Evolutionary conservation across 2,329 filamentous ascomycete genomes (phyloP), one percentile per base, ranked within the genome.

Genomic region (Pseudofabraea citricarpa): DNA sequence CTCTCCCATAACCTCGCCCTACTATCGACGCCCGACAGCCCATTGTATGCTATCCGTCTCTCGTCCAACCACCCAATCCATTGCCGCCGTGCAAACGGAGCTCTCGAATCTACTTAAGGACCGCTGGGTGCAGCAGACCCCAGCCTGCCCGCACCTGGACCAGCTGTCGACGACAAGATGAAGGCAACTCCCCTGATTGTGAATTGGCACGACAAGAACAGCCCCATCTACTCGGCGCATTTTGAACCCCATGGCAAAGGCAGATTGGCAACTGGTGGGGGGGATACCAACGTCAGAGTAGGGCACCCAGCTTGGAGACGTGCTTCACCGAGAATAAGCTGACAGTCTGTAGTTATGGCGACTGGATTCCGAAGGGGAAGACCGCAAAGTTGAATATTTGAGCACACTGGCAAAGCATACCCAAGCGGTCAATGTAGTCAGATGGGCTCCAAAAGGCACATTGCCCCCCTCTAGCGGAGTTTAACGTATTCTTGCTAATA

Each of bases 201-300:
- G 70, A 89, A 94, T 74, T 98, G 93, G 93, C 94, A 98, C 69
- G 88, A 96, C 67, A 88, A 95, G 63, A 95, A 94, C 70, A 83
- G 88, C 58, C 93, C 93, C 46, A 90, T 98, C 64, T 98, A 97
- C 71, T 96, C 91, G 33, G 89, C 90, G 56, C 91, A 97, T 66
- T 98, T 97, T 64, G 91, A 98, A 64, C 88, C 88, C 37, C 78
- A 88, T 61, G 90, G 89, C 52, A 96, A 93, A 66, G 90, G 90
- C 42, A 83, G 93, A 59, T 72, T 98, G 51, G 93, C 93, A 46
- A 98, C 93, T 8, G 91, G 85, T 50, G 93, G 91, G 59, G 93
- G 93, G 64, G 93, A 98, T 68, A 95, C 95, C 65, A 91, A 96
- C 70, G 90, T 98, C 59, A 80, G 93, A 68, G 86, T 91, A 81